phyloP scores from a whole-genome alignment of 2,329 filamentous ascomycete species.

The Fusarium devonianum region DNA sequence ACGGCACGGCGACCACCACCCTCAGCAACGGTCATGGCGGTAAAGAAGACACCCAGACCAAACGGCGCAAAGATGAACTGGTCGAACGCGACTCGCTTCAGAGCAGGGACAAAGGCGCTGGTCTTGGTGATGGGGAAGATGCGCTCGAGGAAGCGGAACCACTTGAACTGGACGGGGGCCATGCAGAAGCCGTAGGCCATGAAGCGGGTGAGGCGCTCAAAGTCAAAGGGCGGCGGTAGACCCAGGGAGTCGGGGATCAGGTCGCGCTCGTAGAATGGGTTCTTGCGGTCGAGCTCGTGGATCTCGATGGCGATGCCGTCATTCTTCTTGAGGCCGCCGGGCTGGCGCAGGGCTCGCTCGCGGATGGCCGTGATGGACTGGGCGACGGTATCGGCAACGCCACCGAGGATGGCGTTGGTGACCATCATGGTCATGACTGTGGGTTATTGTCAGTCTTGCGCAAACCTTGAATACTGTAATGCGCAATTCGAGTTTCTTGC shows the following conservation, averaged over 20 bases:
- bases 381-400: slow-evolving; percentile 94
- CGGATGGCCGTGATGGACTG: slow-evolving; percentile 89
- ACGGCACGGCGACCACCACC: slow-evolving; percentile 85
- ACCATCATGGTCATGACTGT: slow-evolving; percentile 97
- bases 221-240: slow-evolving; percentile 87
- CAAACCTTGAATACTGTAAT: not conserved
- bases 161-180: slow-evolving; percentile 93
- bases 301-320: slow-evolving; percentile 87
- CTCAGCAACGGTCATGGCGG: slow-evolving; percentile 94
- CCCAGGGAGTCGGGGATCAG: slow-evolving; percentile 68
- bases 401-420: slow-evolving; percentile 94
- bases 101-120: slow-evolving; percentile 74
- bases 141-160: slow-evolving; percentile 86
- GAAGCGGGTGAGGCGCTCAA: slow-evolving; percentile 91
- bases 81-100: slow-evolving; percentile 92
- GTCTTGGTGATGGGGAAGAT: slow-evolving; percentile 86
- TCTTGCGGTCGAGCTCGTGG: slow-evolving; percentile 83
- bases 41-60: slow-evolving; percentile 88
- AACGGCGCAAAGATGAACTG: slow-evolving; percentile 93
- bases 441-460: slow-evolving; percentile 7
- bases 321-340: slow-evolving; percentile 64
- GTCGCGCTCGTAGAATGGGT: slow-evolving; percentile 69
- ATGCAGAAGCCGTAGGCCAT: slow-evolving; percentile 98
- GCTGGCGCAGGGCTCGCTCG: slow-evolving; percentile 69
- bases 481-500: not conserved